Evolutionary conservation across 805 yeast genomes (phyloP).

Genomic region (Saccharomycopsis oosterbeekiorum): DNA sequence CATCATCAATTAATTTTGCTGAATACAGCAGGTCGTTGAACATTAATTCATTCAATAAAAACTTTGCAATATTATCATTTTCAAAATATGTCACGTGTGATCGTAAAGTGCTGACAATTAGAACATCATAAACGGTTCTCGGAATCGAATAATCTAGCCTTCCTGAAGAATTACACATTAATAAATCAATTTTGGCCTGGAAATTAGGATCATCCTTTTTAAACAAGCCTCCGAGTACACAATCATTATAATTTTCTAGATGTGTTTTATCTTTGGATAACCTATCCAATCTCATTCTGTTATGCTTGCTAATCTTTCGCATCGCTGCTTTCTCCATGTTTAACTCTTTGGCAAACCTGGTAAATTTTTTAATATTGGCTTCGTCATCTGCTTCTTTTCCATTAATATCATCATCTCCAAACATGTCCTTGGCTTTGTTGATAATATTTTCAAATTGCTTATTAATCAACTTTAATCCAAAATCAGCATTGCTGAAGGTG

Average conservation of each 20-base stretch:
- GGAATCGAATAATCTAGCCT: slow-evolving; percentile 76
- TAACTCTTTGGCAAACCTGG: not conserved
- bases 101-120: slow-evolving; percentile 68
- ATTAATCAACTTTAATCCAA: slow-evolving; percentile 5
- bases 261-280: not conserved
- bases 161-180: slow-evolving; percentile 59
- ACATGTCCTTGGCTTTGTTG: not conserved
- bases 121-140: slow-evolving; percentile 69
- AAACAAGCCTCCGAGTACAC: not conserved
- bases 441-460: slow-evolving; percentile 8
- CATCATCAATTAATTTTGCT: slow-evolving; percentile 1
- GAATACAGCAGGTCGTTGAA: slow-evolving; percentile 18
- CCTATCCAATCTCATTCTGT: not conserved
- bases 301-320: not conserved
- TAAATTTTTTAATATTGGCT: not conserved
- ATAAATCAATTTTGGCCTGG: slow-evolving; percentile 24
- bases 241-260: not conserved
- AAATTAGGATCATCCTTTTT: slow-evolving; percentile 20
- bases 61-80: slow-evolving; percentile 74
- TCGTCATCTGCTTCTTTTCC: slow-evolving; percentile 3
- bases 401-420: slow-evolving; percentile 1
- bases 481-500: not conserved
- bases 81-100: slow-evolving; percentile 88
- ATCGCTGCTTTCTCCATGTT: not conserved
- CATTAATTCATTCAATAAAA: slow-evolving; percentile 52